Evolutionary conservation across 208 protist species (phyloP), one percentile per base, ranked within the genome.

Genomic region (Acanthamoeba rhysodes): DNA sequence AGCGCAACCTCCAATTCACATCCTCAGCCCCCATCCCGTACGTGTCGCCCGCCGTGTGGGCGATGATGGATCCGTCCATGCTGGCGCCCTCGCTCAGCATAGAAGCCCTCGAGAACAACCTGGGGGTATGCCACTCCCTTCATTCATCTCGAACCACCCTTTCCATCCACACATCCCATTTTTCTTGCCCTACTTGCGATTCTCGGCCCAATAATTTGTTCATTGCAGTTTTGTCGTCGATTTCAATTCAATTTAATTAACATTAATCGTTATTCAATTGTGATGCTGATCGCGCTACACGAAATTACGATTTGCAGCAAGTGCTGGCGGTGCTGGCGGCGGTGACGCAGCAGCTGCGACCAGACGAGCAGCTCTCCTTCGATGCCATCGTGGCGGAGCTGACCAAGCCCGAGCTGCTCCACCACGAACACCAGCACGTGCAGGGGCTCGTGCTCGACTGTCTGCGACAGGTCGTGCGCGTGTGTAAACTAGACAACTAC

Each of bases 361-460:
- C 78, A 3, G 78, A 87, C 48, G 78, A 87, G 78, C 78, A 64
- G 78, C 48, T 87, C 24, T 64, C 78, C 22, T 87, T 87, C 53
- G 78, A 87, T 37, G 78, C 41, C n/a, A 64, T 87, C 78, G 78
- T 87, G 50, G 78, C 48, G 50, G 53, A 10, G 24, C 48, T 87
- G 27, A 62, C 78, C 24, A 20, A 18, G 48, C 20, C 41, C 24
- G 78, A 55, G 20, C 7, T 87, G 27, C 41, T 87, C 24, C 78
- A 87, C 29, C 18, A 87, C 53, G 41, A 29, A 8, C 37, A 62
- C 45, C 32, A 37, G 48, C 50, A 22, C 3, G 78, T 87, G 50
- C 78, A 87, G 78, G 78, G 48, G n/a, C 78, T 87, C n/a, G 78
- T 87, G 24, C 62, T 87, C 78, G 50, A 62, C 24, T 87, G 78